Conservation (phyloP, 2,329 filamentous ascomycete species). For the Thielaviopsis musarum region DNA sequence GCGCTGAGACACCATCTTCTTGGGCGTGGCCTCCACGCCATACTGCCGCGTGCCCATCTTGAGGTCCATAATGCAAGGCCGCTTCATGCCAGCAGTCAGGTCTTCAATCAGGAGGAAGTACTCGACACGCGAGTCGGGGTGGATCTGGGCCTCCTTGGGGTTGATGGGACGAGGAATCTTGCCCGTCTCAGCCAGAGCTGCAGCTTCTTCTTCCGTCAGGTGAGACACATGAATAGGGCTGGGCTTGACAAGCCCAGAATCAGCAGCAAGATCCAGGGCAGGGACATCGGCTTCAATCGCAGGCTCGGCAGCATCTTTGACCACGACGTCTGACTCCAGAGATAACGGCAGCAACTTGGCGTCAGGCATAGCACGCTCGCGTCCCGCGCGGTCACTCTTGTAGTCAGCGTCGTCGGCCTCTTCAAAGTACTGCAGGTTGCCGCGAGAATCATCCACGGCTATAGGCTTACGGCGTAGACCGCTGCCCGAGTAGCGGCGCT, state of each 20-base stretch:
- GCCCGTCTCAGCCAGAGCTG: conserved; percentile 10
- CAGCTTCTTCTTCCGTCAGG: conserved; percentile 10
- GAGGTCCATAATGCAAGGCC: conserved; percentile 88
- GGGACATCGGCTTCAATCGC: neutral
- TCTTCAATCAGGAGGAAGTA: conserved; percentile 91
- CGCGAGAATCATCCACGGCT: conserved; percentile 52
- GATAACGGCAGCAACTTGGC: conserved; percentile 8
- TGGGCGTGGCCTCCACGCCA: conserved; percentile 75
- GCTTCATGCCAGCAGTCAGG: conserved; percentile 88
- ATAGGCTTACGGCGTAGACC: conserved; percentile 58
- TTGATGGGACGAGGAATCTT: conserved; percentile 48
- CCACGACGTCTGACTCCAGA: neutral
- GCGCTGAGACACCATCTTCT: conserved; percentile 85
- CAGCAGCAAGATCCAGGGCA: neutral
- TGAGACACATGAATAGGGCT: conserved; percentile 11
- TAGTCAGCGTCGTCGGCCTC: conserved; percentile 75
- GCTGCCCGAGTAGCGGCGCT: conserved; percentile 72
- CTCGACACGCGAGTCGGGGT: conserved; percentile 53
- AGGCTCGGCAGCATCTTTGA: neutral
- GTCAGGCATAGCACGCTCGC: conserved; percentile 6
- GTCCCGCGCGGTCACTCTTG: conserved; percentile 45
- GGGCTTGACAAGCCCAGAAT: neutral
- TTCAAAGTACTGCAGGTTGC: conserved; percentile 80
- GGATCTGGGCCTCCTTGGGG: conserved; percentile 58
- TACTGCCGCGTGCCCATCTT: conserved; percentile 99